These are phyloP conservation scores for Amphicarpaea edgeworthii DNA, from an alignment of 306 rosid species.

Conservation along the genomic window DNA sequence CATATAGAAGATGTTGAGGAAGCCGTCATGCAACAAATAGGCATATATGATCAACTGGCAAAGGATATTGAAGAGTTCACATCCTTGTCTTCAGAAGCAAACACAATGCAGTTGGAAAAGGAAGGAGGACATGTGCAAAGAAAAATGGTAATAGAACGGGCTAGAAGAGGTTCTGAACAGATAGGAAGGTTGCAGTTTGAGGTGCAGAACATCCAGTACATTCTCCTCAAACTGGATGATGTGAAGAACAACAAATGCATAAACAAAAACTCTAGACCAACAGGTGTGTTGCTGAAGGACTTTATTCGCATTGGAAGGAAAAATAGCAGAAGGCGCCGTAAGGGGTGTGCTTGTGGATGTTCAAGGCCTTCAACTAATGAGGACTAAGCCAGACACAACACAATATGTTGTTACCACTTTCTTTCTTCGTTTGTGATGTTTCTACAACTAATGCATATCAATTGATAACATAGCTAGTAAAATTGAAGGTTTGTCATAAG, in stretches of 20 bases:
- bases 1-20: slow-evolving; percentile 86
- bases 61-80: slow-evolving; percentile 62
- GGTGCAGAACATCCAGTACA: slow-evolving; percentile 80
- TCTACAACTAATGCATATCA: slow-evolving; percentile 45
- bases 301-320: slow-evolving; percentile 69
- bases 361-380: slow-evolving; percentile 71
- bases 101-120: slow-evolving; percentile 56
- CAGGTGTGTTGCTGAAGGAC: slow-evolving; percentile 74
- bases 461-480: slow-evolving; percentile 43
- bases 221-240: slow-evolving; percentile 74
- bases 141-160: slow-evolving; percentile 63
- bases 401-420: slow-evolving; percentile 42
- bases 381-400: slow-evolving; percentile 56
- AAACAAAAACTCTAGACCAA: slow-evolving; percentile 59
- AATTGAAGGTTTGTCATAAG: slow-evolving; percentile 37
- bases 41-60: slow-evolving; percentile 64
- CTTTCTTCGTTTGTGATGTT: slow-evolving; percentile 41
- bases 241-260: slow-evolving; percentile 63
- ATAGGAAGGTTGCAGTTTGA: slow-evolving; percentile 89
- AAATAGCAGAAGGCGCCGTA: slow-evolving; percentile 61
- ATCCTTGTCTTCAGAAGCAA: slow-evolving; percentile 52
- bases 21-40: slow-evolving; percentile 65
- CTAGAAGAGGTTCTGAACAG: slow-evolving; percentile 74
- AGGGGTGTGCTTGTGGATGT: slow-evolving; percentile 75
- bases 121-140: slow-evolving; percentile 45